These are phyloP conservation scores for Blechomonas ayalai DNA, from an alignment of 208 protist genomes.

Conservation along the genomic window DNA sequence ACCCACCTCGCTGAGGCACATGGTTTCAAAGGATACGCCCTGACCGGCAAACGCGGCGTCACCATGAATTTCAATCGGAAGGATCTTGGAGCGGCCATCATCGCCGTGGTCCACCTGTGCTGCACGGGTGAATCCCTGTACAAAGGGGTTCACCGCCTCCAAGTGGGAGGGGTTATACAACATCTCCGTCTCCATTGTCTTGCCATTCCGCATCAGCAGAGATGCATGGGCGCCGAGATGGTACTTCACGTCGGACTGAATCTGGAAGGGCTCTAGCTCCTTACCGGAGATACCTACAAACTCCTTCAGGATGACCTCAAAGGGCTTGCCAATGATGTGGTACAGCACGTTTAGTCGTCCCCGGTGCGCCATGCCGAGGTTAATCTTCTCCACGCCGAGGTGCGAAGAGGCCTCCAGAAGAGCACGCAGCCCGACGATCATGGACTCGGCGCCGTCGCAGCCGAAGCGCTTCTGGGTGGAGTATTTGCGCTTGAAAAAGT, in stretches of 20 bases:
- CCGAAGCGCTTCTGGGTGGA: slow-evolving; percentile 96
- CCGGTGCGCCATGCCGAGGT: slow-evolving; percentile 98
- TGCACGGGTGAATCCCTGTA: slow-evolving; percentile 95
- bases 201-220: slow-evolving; percentile 63
- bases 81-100: slow-evolving; percentile 43
- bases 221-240: slow-evolving; percentile 92
- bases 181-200: slow-evolving; percentile 92
- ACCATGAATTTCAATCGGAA: slow-evolving; percentile 96
- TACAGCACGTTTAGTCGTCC: slow-evolving; percentile 96
- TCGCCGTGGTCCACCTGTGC: slow-evolving; percentile 76
- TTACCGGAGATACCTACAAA: slow-evolving; percentile 69
- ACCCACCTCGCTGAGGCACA: slow-evolving; percentile 91
- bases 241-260: slow-evolving; percentile 99
- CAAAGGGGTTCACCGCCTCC: slow-evolving; percentile 98
- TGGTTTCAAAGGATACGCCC: slow-evolving; percentile 96
- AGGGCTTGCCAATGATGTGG: slow-evolving; percentile 96
- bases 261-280: slow-evolving; percentile 83
- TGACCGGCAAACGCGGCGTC: slow-evolving; percentile 98
- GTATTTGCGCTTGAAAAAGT: slow-evolving; percentile 93
- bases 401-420: slow-evolving; percentile 84
- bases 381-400: slow-evolving; percentile 89
- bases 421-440: slow-evolving; percentile 93
- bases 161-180: slow-evolving; percentile 98
- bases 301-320: slow-evolving; percentile 88
- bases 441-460: slow-evolving; percentile 93